Evolutionary conservation across 83 land plant species (phyloP), one percentile per base, ranked within the genome.

Genomic region (Picea engelmannii): DNA sequence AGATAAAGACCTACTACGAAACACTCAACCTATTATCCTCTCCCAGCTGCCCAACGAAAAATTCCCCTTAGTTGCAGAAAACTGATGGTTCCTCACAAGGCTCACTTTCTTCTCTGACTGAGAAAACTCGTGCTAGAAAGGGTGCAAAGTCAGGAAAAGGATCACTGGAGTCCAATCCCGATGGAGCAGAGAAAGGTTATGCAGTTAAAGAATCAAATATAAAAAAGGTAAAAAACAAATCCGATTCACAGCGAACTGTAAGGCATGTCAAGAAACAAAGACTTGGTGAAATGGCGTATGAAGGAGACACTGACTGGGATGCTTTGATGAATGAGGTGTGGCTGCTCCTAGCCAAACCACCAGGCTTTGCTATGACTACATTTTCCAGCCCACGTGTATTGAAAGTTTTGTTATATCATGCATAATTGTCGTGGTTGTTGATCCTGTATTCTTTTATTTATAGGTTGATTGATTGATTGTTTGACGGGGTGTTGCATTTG

Each of bases 251-350:
- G 58, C 89, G 93, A 27, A 83, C 69, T 17, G 73, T 79, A 24
- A 90, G 97, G 47, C 92, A 87, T 52, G 58, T 77, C 15, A 93
- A 88, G 67, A 93, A 85, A 65, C 88, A 75, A 18, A 88, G 87
- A 84, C 94, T 90, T 78, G 87, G 85, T 18, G 99, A 96, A 80
- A 93, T 96, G 95, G 94, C 97, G 25, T 94, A 93, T 84, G 99
- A 96, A 60, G 97, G 97, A 3, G 99, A 96, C 83, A 79, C 76
- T 84, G 95, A 93, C 75, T 96, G 99, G 99, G 99, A 96, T 60
- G 81, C 69, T 82, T 49, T 94, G 79, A 76, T 86, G 68, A 88
- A 87, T 66, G 96, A 87, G 71, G 88, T n/a, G n/a, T n/a, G n/a
- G n/a, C n/a, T n/a, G n/a, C n/a, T n/a, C n/a, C n/a, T n/a, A n/a